Evolutionary conservation across 2,329 filamentous ascomycete genomes (phyloP), one percentile per base, ranked within the genome.

Genomic region (Aspergillus sp.): DNA sequence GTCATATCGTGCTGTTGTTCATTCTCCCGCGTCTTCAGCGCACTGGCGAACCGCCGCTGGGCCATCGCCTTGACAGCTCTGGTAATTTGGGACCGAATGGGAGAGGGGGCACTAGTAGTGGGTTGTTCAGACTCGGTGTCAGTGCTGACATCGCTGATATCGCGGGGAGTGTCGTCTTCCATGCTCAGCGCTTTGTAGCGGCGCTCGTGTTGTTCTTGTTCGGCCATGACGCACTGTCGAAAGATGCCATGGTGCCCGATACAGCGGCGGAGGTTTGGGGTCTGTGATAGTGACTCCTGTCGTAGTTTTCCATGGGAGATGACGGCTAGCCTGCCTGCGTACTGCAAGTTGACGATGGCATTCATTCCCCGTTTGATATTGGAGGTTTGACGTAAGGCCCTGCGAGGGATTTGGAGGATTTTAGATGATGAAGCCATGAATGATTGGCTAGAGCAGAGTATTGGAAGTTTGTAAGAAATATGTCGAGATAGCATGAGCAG

Each of bases 161-260:
- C 36, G 4, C 17, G 7, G 13, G 35, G 13, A 8, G 36, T n/a
- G n/a, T 48, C 43, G 16, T 47, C 33, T 20, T 53, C 41, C 17
- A 45, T 17, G 22, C 24, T 30, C 11, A 47, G 35, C 14, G 49
- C 33, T 11, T 41, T 40, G 22, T 41, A 22, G 24, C 38, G 32
- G 30, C 50, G 44, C 4, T 44, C 17, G 16, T 26, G 22, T n/a
- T 51, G 47, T 47, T 57, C 56, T 16, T 59, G 48, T 4, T 41
- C 48, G 10, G 57, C 55, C 36, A 50, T 49, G 22, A 55, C 43
- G 32, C 55, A 60, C 16, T 52, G 54, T 36, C 38, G 50, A 22
- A 56, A 54, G 19, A 61, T 45, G n/a, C 45, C 48, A 38, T 57
- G 51, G 16, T 59, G 56, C 16, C 56, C 56, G 9, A 60, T 35